Evolutionary conservation across 495 filamentous ascomycete species (phyloP).

Genomic region (Cudoniella acicularis): DNA sequence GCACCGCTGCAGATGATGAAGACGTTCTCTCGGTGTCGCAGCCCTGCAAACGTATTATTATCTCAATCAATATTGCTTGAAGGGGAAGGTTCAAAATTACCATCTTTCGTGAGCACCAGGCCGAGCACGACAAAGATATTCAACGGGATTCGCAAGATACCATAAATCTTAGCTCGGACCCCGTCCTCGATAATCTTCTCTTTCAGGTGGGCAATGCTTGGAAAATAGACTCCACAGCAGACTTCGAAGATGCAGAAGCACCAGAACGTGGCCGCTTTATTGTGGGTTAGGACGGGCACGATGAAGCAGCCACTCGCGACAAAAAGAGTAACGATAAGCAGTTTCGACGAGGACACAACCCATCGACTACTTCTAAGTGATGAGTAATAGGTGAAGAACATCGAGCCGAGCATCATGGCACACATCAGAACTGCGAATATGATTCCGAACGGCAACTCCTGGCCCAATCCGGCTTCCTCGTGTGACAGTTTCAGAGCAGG

Average conservation of each 20-base stretch:
- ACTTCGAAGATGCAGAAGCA: slow-evolving; percentile 51
- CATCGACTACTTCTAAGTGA: slow-evolving; percentile 20
- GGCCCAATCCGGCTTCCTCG: slow-evolving; percentile 14
- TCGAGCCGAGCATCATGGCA: slow-evolving; percentile 45
- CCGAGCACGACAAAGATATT: slow-evolving; percentile 52
- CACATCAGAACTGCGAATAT: slow-evolving; percentile 59
- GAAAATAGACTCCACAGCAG: slow-evolving; percentile 52
- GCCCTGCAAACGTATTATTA: neutral
- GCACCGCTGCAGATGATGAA: slow-evolving; percentile 8
- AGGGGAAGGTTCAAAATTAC: too few species aligned
- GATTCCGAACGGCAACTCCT: slow-evolving; percentile 47
- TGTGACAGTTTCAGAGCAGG: slow-evolving; percentile 43
- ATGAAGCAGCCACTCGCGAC: slow-evolving; percentile 39
- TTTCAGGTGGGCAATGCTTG: slow-evolving; percentile 46
- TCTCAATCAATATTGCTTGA: neutral
- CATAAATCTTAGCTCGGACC: slow-evolving; percentile 48
- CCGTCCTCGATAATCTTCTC: slow-evolving; percentile 45
- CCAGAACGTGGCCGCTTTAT: slow-evolving; percentile 46
- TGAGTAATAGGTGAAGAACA: slow-evolving; percentile 33
- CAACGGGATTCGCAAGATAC: slow-evolving; percentile 47
- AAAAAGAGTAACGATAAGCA: slow-evolving; percentile 34
- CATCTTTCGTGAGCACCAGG: slow-evolving; percentile 39
- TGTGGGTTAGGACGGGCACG: slow-evolving; percentile 28
- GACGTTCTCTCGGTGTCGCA: slow-evolving; percentile 10
- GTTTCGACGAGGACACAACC: slow-evolving; percentile 17